phyloP scores from a whole-genome alignment of 2,329 filamentous ascomycete species.

The Calonectria ilicicola region DNA sequence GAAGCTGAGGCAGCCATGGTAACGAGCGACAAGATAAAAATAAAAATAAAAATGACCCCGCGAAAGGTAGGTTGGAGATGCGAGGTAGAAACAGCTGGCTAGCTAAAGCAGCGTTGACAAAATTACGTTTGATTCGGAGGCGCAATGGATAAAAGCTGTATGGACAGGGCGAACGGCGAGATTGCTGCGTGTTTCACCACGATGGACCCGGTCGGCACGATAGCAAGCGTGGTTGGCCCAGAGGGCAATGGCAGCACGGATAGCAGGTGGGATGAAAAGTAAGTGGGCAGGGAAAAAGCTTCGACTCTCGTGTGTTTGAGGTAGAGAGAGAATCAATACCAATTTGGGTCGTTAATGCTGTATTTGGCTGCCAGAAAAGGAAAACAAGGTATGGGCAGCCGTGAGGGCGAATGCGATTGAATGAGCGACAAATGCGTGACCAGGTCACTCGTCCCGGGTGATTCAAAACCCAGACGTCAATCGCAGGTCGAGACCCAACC shows the following conservation, averaged over 20 bases:
- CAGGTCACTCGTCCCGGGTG: background rate
- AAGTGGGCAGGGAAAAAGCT: conserved; percentile 3
- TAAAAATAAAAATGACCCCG: conserved; percentile 28
- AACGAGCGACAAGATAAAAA: conserved; percentile 34
- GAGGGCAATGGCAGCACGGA: conserved; percentile 22
- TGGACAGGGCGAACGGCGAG: conserved; percentile 28
- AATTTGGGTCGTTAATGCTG: conserved; percentile 13
- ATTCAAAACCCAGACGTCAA: conserved; percentile 12
- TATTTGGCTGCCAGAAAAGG: background rate
- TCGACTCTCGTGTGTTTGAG: conserved; percentile 7
- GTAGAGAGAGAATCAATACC: conserved; percentile 23
- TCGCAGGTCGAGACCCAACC: conserved; percentile 20
- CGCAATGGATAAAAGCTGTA: conserved; percentile 11
- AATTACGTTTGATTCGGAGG: conserved; percentile 10
- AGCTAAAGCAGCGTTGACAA: background rate
- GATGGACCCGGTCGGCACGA: conserved; percentile 31
- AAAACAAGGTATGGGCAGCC: background rate
- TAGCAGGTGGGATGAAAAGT: conserved; percentile 2
- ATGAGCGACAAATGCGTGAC: conserved; percentile 25
- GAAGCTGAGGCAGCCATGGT: conserved; percentile 31
- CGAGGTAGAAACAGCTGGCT: background rate
- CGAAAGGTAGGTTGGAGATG: background rate
- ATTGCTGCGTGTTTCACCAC: conserved; percentile 43
- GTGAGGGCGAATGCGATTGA: conserved; percentile 20
- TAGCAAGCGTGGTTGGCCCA: conserved; percentile 25